Evolutionary conservation across 148 eudicot genomes (phyloP), one percentile per base, ranked within the genome.

Genomic region (Spergularia bocconei): DNA sequence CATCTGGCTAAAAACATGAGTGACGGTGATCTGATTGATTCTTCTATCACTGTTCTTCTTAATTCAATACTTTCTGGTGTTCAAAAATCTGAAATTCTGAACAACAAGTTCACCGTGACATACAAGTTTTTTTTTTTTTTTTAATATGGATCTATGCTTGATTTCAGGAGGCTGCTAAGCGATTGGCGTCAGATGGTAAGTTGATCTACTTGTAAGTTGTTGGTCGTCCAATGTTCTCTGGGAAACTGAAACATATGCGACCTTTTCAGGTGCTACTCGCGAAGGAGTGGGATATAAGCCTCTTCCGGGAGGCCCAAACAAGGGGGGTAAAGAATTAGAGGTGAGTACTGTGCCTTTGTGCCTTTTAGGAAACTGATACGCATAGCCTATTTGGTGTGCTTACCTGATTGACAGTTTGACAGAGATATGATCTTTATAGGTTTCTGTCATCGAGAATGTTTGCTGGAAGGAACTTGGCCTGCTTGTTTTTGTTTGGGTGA

Each of bases 381-480:
- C 57, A 57, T 8, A 13, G 6, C 58, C 13, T 61, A 33, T 11
- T 19, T 4, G 73, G 67, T 53, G 25, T 3, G 12, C 12, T 55
- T 67, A 58, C 58, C 5, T 21, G 62, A 33, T 23, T 66, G 13
- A 57, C 76, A 78, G n/a, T n/a, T n/a, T n/a, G n/a, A n/a, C 50
- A 79, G 3, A 66, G 65, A 38, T 73, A 61, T 69, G 17, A 68
- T 25, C 41, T 21, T 69, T 64, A 56, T 84, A 93, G 98, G 95
- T 85, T 60, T 67, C 90, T 23, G 47, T 87, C 47, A 4, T 82
- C 21, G 89, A 91, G 78, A 91, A 93, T 81, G 90, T 90, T 77
- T 85, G 78, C 83, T 91, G 97, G 97, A 93, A 88, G 80, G 95
- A 93, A 79, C 78, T 85, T 44, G 91, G 95, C 79, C 94, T 93